Conservation (phyloP, 106 monocot species). For the Iris macrosiphon region DNA sequence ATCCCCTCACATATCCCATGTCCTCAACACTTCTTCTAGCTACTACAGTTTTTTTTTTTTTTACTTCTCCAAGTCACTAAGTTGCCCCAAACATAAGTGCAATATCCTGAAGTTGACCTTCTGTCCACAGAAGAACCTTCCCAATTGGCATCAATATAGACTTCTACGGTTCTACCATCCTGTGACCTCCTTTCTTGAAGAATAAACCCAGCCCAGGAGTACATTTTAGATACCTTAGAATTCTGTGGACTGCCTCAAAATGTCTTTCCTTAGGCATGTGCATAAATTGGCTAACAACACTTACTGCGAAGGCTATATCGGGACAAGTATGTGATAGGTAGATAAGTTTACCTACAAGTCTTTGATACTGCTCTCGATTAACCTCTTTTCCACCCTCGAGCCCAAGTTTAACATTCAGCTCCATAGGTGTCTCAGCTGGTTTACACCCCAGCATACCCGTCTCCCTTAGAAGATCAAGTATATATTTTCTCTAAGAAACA, state of each 20-base stretch:
- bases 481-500: background rate
- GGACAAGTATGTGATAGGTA: background rate
- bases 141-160: background rate
- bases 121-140: background rate
- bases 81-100: background rate
- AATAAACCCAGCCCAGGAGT: no score
- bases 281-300: constrained; percentile 1
- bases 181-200: background rate
- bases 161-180: background rate
- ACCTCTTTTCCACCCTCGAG: background rate
- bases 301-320: constrained; percentile 6
- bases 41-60: background rate
- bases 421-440: no score
- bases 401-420: background rate
- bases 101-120: background rate
- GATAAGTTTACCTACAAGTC: background rate
- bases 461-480: background rate
- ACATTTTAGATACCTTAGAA: background rate
- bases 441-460: no score
- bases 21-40: background rate
- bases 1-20: background rate
- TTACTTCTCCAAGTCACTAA: background rate
- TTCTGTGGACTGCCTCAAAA: background rate
- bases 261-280: background rate
- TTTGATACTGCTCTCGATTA: background rate